Evolutionary conservation across 129 eudicot species (phyloP).

Genomic region (Chrysanthemum seticuspe): DNA sequence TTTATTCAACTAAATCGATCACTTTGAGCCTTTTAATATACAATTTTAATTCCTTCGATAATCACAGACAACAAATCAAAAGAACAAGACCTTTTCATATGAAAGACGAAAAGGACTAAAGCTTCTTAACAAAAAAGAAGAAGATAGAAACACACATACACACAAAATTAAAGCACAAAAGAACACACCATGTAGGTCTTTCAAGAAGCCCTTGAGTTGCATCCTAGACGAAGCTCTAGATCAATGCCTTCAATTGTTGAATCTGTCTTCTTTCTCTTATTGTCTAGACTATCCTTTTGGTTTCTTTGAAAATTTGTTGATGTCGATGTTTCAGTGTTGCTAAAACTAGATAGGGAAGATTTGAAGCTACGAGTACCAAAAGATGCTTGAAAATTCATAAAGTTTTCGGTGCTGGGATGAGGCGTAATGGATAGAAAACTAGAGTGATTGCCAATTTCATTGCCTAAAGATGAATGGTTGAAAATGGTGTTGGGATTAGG

Average conservation of each 20-base stretch:
- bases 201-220: conserved; percentile 36
- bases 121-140: conserved; percentile 23
- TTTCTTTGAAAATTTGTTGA: background rate
- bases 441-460: conserved; percentile 7
- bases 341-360: conserved; percentile 19
- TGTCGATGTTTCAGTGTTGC: conserved; percentile 23
- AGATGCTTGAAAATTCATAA: conserved; percentile 12
- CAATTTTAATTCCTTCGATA: conserved; percentile 3
- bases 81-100: conserved; percentile 20
- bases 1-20: conserved; percentile 18
- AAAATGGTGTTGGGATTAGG: conserved; percentile 33
- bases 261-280: conserved; percentile 16
- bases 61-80: conserved; percentile 22
- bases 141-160: conserved; percentile 17
- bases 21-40: conserved; percentile 22
- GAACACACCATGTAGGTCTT: conserved; percentile 15
- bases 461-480: conserved; percentile 21
- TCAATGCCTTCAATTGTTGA: conserved; percentile 29
- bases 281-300: background rate
- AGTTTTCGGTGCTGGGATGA: conserved; percentile 11
- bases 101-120: conserved; percentile 24
- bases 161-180: background rate
- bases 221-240: conserved; percentile 48
- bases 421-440: conserved; percentile 24
- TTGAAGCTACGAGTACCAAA: conserved; percentile 20